Evolutionary conservation across 2,329 filamentous ascomycete genomes (phyloP), one percentile per base, ranked within the genome.

Genomic region (Aureobasidium sp.): DNA sequence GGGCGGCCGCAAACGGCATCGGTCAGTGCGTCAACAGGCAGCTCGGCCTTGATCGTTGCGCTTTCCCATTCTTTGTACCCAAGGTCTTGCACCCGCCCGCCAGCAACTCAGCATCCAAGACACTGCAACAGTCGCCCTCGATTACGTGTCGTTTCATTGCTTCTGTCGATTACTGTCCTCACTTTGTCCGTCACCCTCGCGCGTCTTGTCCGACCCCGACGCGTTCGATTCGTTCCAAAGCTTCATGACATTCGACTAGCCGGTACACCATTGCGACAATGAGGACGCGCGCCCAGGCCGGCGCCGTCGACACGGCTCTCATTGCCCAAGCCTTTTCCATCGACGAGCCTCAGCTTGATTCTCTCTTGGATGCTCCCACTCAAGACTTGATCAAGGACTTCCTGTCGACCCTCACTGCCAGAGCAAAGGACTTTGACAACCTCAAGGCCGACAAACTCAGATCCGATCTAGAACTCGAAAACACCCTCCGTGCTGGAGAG

Each of bases 381-480:
- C 78, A 82, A 65, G 90, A 95, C 13, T 84, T 96, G 30, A 88
- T 97, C 66, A 82, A 83, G 63, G 79, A 83, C 45, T 80, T 99
- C 58, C 82, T 99, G 44, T 80, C 84, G 65, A 87, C 89, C 30
- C 84, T 97, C 59, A 83, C 87, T 29, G 78, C 79, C 34, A 96
- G 94, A 74, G 91, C 90, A 39, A 89, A 87, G 69, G 91, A 96
- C 69, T 87, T 85, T 69, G 91, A 96, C 71, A 83, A 86, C 42
- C 77, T 96, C 44, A 90, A 88, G 68, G 87, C 93, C 10, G 90
- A 96, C 66, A 97, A 97, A 77, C 82, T 97, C 48, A 87, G 90
- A 67, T 79, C 90, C 49, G 91, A 96, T 69, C 94, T 99, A 48
- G 92, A 97, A 78, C 83, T 97, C 8, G 94, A 99, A 74, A 94